These are phyloP conservation scores for Penicillium arizonense DNA, from an alignment of 495 filamentous ascomycete genomes.

Conservation along the genomic window DNA sequence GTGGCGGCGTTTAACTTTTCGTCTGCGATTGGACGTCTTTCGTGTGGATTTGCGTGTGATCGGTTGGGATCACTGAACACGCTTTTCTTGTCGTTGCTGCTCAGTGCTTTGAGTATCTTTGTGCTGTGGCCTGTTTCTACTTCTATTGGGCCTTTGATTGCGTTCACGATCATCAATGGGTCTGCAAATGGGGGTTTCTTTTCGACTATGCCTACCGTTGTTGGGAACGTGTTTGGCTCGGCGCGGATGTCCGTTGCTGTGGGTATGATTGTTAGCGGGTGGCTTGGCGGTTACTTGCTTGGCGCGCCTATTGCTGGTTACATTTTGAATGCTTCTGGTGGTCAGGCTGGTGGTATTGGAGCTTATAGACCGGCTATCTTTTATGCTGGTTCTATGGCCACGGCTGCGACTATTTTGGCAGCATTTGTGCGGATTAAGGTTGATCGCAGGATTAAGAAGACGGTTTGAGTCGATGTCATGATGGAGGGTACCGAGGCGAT, in stretches of 20 bases:
- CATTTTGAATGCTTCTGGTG: constrained; percentile 53
- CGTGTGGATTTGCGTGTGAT: constrained; percentile 50
- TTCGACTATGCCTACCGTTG: constrained; percentile 58
- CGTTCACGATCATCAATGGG: constrained; percentile 55
- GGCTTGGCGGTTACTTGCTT: constrained; percentile 58
- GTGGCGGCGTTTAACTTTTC: constrained; percentile 57
- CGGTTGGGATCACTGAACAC: constrained; percentile 52
- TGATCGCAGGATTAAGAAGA: constrained; percentile 24
- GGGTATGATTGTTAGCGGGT: constrained; percentile 61
- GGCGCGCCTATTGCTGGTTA: constrained; percentile 60
- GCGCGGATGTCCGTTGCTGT: constrained; percentile 54
- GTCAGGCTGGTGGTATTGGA: constrained; percentile 38
- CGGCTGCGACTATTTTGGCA: constrained; percentile 23
- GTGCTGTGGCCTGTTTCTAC: constrained; percentile 56
- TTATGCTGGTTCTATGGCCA: constrained; percentile 48
- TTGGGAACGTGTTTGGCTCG: constrained; percentile 56
- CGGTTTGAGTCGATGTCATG: constrained; percentile 3
- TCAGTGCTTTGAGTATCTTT: constrained; percentile 55
- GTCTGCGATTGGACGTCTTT: constrained; percentile 50
- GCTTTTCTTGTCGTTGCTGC: constrained; percentile 41
- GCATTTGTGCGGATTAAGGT: constrained; percentile 24
- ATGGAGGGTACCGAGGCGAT: no score
- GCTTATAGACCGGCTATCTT: constrained; percentile 59
- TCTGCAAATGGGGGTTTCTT: constrained; percentile 59
- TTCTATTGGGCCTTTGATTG: constrained; percentile 47